A percentile compares a stretch with the other conserved stretches of the same genome.
phyloP scores from a whole-genome alignment of 352 stramenopile genomes.

The Thalassiosira ordinaria region DNA sequence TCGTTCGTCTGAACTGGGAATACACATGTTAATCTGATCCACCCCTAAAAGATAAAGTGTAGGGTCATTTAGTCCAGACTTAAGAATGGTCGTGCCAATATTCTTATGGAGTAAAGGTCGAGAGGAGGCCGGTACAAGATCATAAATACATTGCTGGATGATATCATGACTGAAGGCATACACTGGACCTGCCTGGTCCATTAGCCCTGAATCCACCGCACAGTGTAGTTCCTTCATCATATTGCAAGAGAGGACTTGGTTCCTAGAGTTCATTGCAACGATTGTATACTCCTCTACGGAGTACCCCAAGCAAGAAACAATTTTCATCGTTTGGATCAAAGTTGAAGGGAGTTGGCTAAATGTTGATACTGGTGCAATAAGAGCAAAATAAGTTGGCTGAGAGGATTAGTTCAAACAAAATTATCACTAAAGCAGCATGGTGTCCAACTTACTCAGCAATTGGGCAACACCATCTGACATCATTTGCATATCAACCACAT shows the following conservation, averaged over 20 bases:
- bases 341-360: slow-evolving; percentile 19
- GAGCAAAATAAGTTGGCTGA: too few species aligned
- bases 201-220: slow-evolving; percentile 30
- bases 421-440: too few species aligned
- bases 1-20: slow-evolving; percentile 15
- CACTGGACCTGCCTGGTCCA: slow-evolving; percentile 40
- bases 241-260: not conserved
- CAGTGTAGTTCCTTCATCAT: slow-evolving; percentile 17
- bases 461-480: slow-evolving; percentile 29
- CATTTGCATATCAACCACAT: slow-evolving; percentile 32
- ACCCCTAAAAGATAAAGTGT: slow-evolving; percentile 10
- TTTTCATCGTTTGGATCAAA: slow-evolving; percentile 13
- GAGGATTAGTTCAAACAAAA: too few species aligned
- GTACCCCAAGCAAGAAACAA: slow-evolving; percentile 24
- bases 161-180: slow-evolving; percentile 48
- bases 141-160: slow-evolving; percentile 27
- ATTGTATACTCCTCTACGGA: slow-evolving; percentile 26
- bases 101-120: slow-evolving; percentile 18
- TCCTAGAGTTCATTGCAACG: not conserved
- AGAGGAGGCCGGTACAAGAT: slow-evolving; percentile 1
- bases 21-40: slow-evolving; percentile 39
- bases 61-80: slow-evolving; percentile 3
- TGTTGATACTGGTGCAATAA: too few species aligned
- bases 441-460: slow-evolving; percentile 18
- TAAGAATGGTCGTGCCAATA: slow-evolving; percentile 22